Evolutionary conservation across 805 yeast genomes (phyloP), one percentile per base, ranked within the genome.

Genomic region (Ogataea naganishii): DNA sequence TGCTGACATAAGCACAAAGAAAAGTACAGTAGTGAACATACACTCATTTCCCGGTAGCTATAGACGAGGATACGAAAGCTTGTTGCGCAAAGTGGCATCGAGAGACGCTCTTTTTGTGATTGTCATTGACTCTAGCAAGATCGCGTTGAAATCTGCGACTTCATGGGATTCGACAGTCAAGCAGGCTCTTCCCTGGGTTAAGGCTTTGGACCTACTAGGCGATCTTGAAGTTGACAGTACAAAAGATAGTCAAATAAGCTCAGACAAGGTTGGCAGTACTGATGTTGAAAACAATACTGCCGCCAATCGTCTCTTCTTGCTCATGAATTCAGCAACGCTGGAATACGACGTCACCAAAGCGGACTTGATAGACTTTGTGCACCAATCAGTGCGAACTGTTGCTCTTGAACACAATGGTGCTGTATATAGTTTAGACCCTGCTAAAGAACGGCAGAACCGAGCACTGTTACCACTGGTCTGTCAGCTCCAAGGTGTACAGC

Each of bases 301-400:
- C 8, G 8, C 11, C 16, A 26, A 12, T 19, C 6, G 20, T 4
- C n/a, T 21, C 3, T 6, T 43, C 13, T 18, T 39, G 3, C 14
- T 35, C 3, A 10, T 23, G 14, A 36, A 41, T 21, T 24, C 35
- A 3, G 27, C 43, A 3, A 11, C 26, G 7, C 32, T 40, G 28
- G 27, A 31, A 7, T 50, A 47, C 32, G 38, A 37, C 16, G 31
- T 43, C 9, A 34, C 29, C 6, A 39, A 36, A 3, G 34, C 41
- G 26, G 30, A 33, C 9, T 29, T 31, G 6, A 33, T 51, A 10
- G 56, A 51, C 27, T 40, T 34, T 18, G 19, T 47, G 15, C 56
- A 51, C 29, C 56, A 51, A 25, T 12, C 40, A 5, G 20, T 48
- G 16, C 37, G 54, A 15, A 27, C 39, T 8, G 25, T 42, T 7